Evolutionary conservation across 2,329 filamentous ascomycete genomes (phyloP), one percentile per base, ranked within the genome.

Genomic region (Fusarium torreyae): DNA sequence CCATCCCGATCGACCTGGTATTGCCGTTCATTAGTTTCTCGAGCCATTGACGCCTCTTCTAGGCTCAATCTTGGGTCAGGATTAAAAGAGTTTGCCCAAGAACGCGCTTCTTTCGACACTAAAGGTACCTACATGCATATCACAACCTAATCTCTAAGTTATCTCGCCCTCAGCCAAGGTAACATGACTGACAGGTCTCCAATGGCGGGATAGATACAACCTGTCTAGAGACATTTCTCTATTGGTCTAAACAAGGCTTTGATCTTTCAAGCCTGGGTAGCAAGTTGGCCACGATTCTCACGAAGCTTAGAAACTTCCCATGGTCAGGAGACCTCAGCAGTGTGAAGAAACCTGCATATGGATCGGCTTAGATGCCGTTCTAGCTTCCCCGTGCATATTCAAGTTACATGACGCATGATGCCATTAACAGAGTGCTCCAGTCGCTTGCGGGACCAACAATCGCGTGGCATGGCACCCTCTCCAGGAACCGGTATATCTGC

Each of bases 391-490:
- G 49, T 68, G 58, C 68, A 57, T 70, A 42, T 43, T 51, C 42
- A 49, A 40, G 44, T 40, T 60, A 55, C 65, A 63, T 71, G 57
- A 71, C 50, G 68, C 54, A 74, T 69, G 68, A 63, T 68, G 46
- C 70, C 57, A 71, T 69, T 49, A 43, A 59, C 34, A 55, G 48
- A 69, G 53, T 52, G 49, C 63, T 42, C 46, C 56, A 54, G 38
- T 68, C 43, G 26, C 52, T 61, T 64, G 39, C 43, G 33, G 58
- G 57, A 64, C 46, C 63, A 55, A 61, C 63, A 52, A 53, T 58
- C 28, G 43, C 49, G 52, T 64, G 54, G 58, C 64, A 57, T 51
- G 22, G 18, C 14, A 34, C 44, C 55, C 34, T 57, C 45, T 54
- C 39, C 42, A 60, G 57, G 58, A 34, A 44, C 50, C 36, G 22